Evolutionary conservation across 768 basidiomycete genomes (phyloP), one percentile per base, ranked within the genome.

Genomic region (Phaffia australis): DNA sequence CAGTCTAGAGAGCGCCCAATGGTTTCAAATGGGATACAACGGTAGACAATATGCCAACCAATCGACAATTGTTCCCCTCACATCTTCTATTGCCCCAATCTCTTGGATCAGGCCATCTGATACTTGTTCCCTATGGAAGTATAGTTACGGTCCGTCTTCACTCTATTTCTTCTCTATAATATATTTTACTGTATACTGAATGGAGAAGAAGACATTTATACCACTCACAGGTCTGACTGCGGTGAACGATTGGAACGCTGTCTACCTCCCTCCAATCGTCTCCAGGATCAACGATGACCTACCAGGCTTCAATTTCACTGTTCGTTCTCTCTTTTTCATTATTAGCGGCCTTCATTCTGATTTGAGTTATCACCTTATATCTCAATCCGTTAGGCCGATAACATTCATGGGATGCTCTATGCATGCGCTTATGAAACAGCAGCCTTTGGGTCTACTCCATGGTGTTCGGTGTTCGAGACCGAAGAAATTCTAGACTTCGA

Each of bases 51-150:
- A 74, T 9, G 66, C 71, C 19, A 72, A 75, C 64, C 72, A 71
- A 9, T 69, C 76, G 18, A 66, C 70, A 23, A 75, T 79, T 61
- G 35, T 42, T 42, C 11, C 35, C 35, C 35, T 42, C 35, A 42
- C 35, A 11, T 42, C 35, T 11, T 4, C 35, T 42, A 42, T 42
- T 11, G 35, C 35, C 35, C 77, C 77, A n/a, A 72, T 76, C 23
- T 77, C 78, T 50, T 79, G 78, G 77, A 78, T 80, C 67, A 79
- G 74, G 42, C 79, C 78, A 30, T 78, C 78, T 77, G 72, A 74
- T 62, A 78, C 76, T 21, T 80, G 79, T 70, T 71, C 75, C 29
- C 70, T 73, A n/a, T 78, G 75, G 72, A 42, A 74, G 69, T 77
- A 77, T 69, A 69, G 56, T 47, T 76, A 71, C 59, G 76, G 76